These are phyloP conservation scores for Cyclotella distinguenda DNA, from an alignment of 108 stramenopile genomes.

Conservation along the genomic window DNA sequence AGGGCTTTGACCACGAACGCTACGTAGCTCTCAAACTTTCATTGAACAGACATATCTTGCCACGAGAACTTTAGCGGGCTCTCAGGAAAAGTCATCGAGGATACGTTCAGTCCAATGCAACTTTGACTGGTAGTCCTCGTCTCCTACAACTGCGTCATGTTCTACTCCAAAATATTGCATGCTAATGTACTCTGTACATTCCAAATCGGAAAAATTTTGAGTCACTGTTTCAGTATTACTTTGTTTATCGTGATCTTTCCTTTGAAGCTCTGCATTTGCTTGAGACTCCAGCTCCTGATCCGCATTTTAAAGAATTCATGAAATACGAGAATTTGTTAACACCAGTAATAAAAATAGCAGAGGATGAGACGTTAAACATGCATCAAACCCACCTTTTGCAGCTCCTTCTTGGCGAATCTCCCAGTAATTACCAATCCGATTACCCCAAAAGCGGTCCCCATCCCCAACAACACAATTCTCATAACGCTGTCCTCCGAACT, in stretches of 20 bases:
- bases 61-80: too few species aligned
- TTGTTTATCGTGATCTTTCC: conserved; percentile 4
- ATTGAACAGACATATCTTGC: too few species aligned
- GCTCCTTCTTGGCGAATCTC: conserved; percentile 48
- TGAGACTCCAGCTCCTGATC: conserved; percentile 3
- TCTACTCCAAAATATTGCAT: conserved; percentile 22
- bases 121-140: conserved; percentile 18
- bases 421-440: conserved; percentile 44
- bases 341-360: neutral
- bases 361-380: neutral
- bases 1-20: too few species aligned
- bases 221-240: too few species aligned
- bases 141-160: neutral
- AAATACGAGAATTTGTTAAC: neutral
- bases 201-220: too few species aligned
- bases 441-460: conserved; percentile 28
- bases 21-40: too few species aligned
- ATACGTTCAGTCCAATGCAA: conserved; percentile 26
- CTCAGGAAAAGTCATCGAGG: conserved; percentile 45
- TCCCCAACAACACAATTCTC: conserved; percentile 19
- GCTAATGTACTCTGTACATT: conserved; percentile 20
- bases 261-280: neutral
- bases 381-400: conserved; percentile 31
- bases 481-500: neutral
- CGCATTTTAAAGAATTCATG: neutral